Evolutionary conservation across 495 filamentous ascomycete genomes (phyloP), one percentile per base, ranked within the genome.

Genomic region (Penicillium bialowiezense): DNA sequence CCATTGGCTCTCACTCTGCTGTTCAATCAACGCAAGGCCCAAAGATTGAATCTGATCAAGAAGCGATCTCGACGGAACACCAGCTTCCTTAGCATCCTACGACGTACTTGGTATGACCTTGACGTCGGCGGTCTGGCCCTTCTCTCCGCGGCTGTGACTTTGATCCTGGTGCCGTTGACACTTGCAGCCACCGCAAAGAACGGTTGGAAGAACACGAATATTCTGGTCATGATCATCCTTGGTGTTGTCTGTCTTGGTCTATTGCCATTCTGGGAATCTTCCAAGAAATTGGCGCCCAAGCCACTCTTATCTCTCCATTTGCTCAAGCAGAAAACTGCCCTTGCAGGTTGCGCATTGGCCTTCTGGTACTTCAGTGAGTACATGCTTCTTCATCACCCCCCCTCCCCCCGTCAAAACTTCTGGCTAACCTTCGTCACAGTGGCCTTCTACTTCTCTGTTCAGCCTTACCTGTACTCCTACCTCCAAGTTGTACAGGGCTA

Each of bases 381-480:
- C 41, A 7, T 14, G 29, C 29, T 12, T 32, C 14, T 19, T 48
- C 9, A 8, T 37, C 14, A 5, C 23, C 37, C n/a, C 37, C n/a
- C 12, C 8, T 35, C 12, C 15, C 23, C 12, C 12, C n/a, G 7
- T 14, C n/a, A 24, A 37, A 3, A 9, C 3, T 20, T 17, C 23
- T 49, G 28, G 41, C 66, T 78, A 61, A 77, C 52, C 7, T 0
- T 15, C 26, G 2, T 0, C 44, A 79, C 44, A 79, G 77, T 83
- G 71, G 81, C 80, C 13, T 86, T 84, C 58, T 86, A 84, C 55
- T 80, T 85, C 35, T 83, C 82, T 17, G 71, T 85, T 38, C 79
- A 83, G 39, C 79, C 80, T 7, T 87, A 87, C 58, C 82, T 87
- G 44, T 79, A 78, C 52, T 88, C 85, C 32, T 90, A 85, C 61